Conservation (phyloP, 2,329 filamentous ascomycete species). For the Nannizzia gypsea region DNA sequence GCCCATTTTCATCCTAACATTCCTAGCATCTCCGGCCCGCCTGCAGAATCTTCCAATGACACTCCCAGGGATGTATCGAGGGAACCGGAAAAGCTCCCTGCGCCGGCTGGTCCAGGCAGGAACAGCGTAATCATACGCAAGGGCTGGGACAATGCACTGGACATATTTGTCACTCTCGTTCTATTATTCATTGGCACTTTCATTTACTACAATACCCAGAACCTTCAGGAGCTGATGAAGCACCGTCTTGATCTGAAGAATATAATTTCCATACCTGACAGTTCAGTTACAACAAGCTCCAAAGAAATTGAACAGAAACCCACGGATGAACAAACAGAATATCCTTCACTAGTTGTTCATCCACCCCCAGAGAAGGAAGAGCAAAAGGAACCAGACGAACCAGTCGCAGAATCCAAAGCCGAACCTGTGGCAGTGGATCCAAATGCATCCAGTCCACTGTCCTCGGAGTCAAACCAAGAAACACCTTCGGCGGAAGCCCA, state of each 20-base stretch:
- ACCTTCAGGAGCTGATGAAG: conserved; percentile 31
- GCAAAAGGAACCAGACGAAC: neutral
- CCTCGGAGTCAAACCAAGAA: conserved; percentile 14
- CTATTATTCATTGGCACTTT: conserved; percentile 31
- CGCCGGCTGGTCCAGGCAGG: conserved; percentile 27
- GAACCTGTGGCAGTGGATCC: neutral
- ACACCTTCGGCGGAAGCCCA: conserved; percentile 33
- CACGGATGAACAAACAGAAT: neutral
- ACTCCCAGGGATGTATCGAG: conserved; percentile 28
- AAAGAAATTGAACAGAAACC: neutral
- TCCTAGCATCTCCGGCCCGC: conserved; percentile 35
- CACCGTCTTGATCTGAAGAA: conserved; percentile 37
- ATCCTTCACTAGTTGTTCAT: neutral
- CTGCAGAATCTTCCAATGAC: conserved; percentile 26
- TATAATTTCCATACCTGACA: conserved; percentile 25
- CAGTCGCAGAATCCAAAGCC: neutral
- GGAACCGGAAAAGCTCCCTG: conserved; percentile 26
- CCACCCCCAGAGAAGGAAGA: conserved; percentile 1
- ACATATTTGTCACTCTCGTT: conserved; percentile 34
- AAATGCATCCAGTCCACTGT: neutral
- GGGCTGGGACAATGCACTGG: conserved; percentile 34
- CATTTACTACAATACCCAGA: conserved; percentile 33
- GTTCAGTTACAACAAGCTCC: conserved; percentile 6
- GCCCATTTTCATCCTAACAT: conserved; percentile 25
- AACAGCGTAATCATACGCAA: conserved; percentile 36